Base-by-base conservation (phyloP, 139 green algal genomes). In the Micromonas commoda region DNA sequence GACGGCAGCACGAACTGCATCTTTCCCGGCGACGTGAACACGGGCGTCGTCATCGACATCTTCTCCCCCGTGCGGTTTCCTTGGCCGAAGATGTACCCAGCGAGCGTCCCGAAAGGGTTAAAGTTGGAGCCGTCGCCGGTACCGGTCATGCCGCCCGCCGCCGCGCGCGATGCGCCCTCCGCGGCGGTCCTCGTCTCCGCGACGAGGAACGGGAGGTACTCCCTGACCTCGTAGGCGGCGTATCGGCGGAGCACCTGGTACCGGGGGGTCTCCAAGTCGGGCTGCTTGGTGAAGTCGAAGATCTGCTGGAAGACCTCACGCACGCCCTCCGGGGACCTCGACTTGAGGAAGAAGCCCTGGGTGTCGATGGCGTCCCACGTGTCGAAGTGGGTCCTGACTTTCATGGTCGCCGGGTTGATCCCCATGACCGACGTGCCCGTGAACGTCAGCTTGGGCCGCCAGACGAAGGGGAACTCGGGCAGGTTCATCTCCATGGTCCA, bases 381-480 rank as follows among this genome's bases (percentile, higher is more conserved):
- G 78, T 91, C 87, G 1, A 82, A 39, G 74, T 88, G 84, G 3
- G 37, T 63, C 39, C 78, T 83, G 69, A 87, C 82, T 19, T 68
- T 57, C 29, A 53, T 61, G 2, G 82, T 90, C 9, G 76, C 52
- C 2, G 86, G 85, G 69, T 93, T 89, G 74, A 94, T 71, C 26
- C 77, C 78, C 86, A 91, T 91, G 78, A 92, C 87, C 20, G 82
- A 89, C 2, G 77, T 81, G 2, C 87, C 87, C 2, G 88, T 91
- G 82, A 91, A 92, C 37, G 84, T 79, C 24, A 92, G 77, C 57
- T 72, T 33, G 0, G 88, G 88, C 24, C 80, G 38, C 86, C 87
- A 91, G 1, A 74, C 77, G 9, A 65, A 73, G 33, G 77, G 78
- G 29, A 86, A 32, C 54, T 88, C 83, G 69, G 67, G 53, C 52